Conservation (phyloP, 192 early-diverging fungal species). For the Backusella australiensis region DNA sequence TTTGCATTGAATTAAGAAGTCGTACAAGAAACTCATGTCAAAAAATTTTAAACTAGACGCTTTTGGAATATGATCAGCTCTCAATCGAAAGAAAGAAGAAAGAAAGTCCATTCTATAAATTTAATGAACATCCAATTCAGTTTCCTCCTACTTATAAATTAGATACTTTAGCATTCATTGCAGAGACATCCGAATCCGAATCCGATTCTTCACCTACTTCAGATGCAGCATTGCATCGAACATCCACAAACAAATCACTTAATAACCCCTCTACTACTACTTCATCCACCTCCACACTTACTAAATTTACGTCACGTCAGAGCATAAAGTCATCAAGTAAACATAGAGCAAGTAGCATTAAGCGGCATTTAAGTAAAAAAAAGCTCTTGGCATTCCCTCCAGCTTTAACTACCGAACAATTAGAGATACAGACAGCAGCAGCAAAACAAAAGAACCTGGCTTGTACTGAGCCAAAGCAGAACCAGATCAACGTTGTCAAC, state of each 20-base stretch:
- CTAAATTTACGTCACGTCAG: neutral
- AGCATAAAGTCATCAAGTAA: neutral
- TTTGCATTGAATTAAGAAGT: neutral
- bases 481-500: neutral
- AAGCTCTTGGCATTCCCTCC: neutral
- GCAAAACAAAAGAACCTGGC: neutral
- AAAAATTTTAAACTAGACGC: conserved; percentile 23
- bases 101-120: conserved; percentile 34
- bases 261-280: neutral
- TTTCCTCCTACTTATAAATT: conserved; percentile 84
- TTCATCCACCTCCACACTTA: neutral
- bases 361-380: conserved; percentile 1
- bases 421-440: neutral
- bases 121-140: conserved; percentile 62
- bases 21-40: neutral
- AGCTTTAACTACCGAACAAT: conserved; percentile 2
- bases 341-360: neutral
- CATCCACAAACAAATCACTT: neutral
- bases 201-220: neutral
- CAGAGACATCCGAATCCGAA: conserved; percentile 1
- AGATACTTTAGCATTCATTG: conserved; percentile 40
- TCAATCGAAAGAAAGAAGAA: conserved; percentile 20
- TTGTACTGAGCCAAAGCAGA: neutral
- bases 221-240: neutral
- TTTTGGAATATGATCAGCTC: conserved; percentile 46